These are phyloP conservation scores for Fraxinus nigra DNA, from an alignment of 305 asterid species.

Conservation along the genomic window DNA sequence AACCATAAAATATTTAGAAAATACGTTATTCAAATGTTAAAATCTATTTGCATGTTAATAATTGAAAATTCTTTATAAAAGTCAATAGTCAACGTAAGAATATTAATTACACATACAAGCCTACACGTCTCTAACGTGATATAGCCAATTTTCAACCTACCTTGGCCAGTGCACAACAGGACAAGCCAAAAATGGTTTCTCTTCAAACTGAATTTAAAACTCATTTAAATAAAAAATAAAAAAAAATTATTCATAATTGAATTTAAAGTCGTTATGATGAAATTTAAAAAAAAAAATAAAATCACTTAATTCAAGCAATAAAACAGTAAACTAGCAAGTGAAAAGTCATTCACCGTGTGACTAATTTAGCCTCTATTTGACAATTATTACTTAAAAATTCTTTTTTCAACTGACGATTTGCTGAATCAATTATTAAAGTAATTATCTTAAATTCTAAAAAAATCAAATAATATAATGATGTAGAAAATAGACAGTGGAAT, in stretches of 20 bases:
- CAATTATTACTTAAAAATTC: not conserved
- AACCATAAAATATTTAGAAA: not conserved
- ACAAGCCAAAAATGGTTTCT: not conserved
- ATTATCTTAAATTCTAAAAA: not conserved
- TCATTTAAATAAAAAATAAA: not conserved
- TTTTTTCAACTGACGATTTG: no score
- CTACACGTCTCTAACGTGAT: constrained; percentile 28
- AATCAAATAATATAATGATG: not conserved
- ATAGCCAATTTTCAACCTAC: constrained; percentile 4
- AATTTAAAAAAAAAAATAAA: no score
- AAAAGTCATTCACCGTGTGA: not conserved
- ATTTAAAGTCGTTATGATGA: not conserved
- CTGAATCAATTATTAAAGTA: not conserved
- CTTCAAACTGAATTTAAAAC: not conserved
- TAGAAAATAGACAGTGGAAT: not conserved
- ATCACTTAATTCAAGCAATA: not conserved
- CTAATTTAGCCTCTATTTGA: not conserved
- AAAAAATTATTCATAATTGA: not conserved
- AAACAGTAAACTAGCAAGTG: not conserved
- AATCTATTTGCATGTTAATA: not conserved
- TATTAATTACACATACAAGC: not conserved
- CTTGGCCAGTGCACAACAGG: not conserved
- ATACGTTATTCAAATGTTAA: not conserved
- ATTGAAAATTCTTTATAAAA: not conserved
- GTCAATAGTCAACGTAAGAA: constrained; percentile 24